Conservation (phyloP, 2,329 filamentous ascomycete genomes). For the Hymenoscyphus repandus region DNA sequence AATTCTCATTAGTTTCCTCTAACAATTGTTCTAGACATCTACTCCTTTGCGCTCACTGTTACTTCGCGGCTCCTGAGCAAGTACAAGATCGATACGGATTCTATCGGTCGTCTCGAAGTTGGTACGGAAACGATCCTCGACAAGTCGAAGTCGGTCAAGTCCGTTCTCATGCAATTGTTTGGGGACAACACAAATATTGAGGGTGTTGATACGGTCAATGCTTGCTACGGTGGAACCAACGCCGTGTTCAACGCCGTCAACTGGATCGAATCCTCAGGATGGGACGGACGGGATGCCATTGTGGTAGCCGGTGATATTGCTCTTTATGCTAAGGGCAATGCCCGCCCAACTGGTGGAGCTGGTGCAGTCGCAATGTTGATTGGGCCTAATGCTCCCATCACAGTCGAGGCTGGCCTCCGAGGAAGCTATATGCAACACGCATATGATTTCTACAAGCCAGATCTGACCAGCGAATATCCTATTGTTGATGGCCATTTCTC, state of each 20-base stretch:
- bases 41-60: slow-evolving; percentile 76
- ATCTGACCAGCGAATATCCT: slow-evolving; percentile 81
- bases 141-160: slow-evolving; percentile 90
- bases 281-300: slow-evolving; percentile 78
- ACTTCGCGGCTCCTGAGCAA: slow-evolving; percentile 74
- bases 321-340: slow-evolving; percentile 77
- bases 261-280: slow-evolving; percentile 82
- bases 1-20: slow-evolving; percentile 4
- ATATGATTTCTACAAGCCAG: slow-evolving; percentile 89
- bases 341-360: slow-evolving; percentile 75
- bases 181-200: slow-evolving; percentile 79
- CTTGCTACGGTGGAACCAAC: slow-evolving; percentile 83
- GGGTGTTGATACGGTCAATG: slow-evolving; percentile 78
- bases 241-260: slow-evolving; percentile 78
- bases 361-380: slow-evolving; percentile 75
- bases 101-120: slow-evolving; percentile 76
- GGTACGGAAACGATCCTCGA: slow-evolving; percentile 81
- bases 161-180: slow-evolving; percentile 82
- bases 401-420: slow-evolving; percentile 72
- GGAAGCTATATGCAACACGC: slow-evolving; percentile 78
- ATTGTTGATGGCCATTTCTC: slow-evolving; percentile 83
- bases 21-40: slow-evolving; percentile 59
- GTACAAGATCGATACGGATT: slow-evolving; percentile 75
- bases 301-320: slow-evolving; percentile 80
- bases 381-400: slow-evolving; percentile 71